Evolutionary conservation across 2,329 filamentous ascomycete species (phyloP).

Genomic region (Pseudogymnoascus sp.): DNA sequence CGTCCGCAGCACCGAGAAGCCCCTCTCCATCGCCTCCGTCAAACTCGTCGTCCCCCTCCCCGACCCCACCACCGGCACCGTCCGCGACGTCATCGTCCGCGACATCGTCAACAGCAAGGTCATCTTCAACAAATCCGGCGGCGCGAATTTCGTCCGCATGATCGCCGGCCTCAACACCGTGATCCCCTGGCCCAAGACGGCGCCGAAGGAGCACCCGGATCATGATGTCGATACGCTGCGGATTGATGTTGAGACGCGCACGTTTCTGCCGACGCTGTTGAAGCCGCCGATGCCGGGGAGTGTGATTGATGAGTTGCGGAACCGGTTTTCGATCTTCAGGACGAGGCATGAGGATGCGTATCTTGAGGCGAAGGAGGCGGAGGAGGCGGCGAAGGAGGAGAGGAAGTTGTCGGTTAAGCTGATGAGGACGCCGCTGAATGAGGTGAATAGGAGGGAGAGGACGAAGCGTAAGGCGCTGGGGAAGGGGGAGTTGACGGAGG

Average conservation of each 20-base stretch:
- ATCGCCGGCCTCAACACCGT: constrained; percentile 64
- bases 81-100: constrained; percentile 70
- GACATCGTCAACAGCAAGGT: constrained; percentile 51
- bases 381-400: constrained; percentile 41
- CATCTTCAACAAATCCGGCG: constrained; percentile 42
- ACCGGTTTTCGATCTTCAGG: constrained; percentile 74
- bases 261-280: constrained; percentile 71
- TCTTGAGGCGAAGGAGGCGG: constrained; percentile 52
- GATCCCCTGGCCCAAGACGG: constrained; percentile 66
- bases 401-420: constrained; percentile 20
- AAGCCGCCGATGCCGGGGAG: constrained; percentile 66
- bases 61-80: constrained; percentile 54
- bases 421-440: constrained; percentile 28
- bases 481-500: constrained; percentile 23
- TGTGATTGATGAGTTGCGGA: constrained; percentile 80
- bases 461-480: constrained; percentile 23
- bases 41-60: constrained; percentile 73
- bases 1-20: constrained; percentile 42
- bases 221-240: constrained; percentile 63
- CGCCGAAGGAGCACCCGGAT: constrained; percentile 44
- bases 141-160: constrained; percentile 45
- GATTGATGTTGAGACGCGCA: constrained; percentile 64
- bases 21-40: constrained; percentile 62
- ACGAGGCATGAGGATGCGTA: constrained; percentile 72
- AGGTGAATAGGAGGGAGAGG: constrained; percentile 24